Conservation (phyloP, 352 stramenopile genomes). For the Globisporangium sylvaticum region DNA sequence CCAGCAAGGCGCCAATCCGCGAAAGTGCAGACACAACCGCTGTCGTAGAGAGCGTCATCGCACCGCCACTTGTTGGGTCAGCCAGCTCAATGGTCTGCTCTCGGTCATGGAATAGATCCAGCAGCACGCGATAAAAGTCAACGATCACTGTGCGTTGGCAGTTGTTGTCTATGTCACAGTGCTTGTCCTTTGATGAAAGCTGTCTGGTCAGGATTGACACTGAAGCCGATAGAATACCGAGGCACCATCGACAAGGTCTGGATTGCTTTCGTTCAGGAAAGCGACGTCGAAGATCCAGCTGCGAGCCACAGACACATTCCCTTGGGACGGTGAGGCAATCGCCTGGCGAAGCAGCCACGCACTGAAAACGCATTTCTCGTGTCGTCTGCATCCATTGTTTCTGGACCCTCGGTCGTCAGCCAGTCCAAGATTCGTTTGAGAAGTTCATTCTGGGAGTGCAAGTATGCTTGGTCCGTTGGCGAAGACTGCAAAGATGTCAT, state of each 20-base stretch:
- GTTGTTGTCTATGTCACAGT: neutral
- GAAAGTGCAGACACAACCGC: constrained; percentile 17
- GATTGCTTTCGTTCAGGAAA: constrained; percentile 33
- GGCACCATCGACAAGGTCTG: constrained; percentile 27
- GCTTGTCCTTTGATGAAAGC: neutral
- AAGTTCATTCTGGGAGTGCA: neutral
- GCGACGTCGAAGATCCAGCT: constrained; percentile 64
- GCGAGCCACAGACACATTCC: constrained; percentile 9
- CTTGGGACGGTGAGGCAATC: neutral
- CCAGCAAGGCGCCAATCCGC: constrained; percentile 26
- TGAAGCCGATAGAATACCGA: constrained; percentile 22
- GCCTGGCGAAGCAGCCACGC: constrained; percentile 30
- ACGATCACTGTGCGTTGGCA: constrained; percentile 9
- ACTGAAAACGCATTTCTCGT: constrained; percentile 22
- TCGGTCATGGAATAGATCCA: constrained; percentile 39
- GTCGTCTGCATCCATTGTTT: constrained; percentile 12
- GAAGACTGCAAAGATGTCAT: constrained; percentile 21
- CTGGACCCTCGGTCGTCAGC: constrained; percentile 8
- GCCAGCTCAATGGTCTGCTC: constrained; percentile 31
- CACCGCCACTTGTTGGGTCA: constrained; percentile 29
- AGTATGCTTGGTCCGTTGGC: neutral
- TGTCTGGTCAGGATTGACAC: constrained; percentile 20
- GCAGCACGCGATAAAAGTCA: constrained; percentile 23
- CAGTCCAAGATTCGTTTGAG: constrained; percentile 3
- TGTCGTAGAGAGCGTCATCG: constrained; percentile 24